Base-by-base conservation (phyloP, 1,284 basidiomycete species). In the Rhodotorula mucilaginosa region DNA sequence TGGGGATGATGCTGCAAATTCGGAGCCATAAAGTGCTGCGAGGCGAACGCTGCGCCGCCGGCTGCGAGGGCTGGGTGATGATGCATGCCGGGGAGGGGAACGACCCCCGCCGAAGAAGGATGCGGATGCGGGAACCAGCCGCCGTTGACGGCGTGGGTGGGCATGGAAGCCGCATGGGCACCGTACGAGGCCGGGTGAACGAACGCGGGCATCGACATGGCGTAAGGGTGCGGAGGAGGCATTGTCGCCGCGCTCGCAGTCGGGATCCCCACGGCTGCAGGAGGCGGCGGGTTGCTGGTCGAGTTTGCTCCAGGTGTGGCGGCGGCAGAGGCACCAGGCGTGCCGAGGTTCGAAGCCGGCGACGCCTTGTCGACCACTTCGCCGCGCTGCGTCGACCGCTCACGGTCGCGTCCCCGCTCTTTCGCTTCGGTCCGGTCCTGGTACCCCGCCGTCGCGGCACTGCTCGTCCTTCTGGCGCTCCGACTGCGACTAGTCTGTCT, bases 401-500 rank as follows among this genome's bases (percentile, higher is more conserved):
- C 39, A 8, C 39, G 29, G 16, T 49, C 57, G 47, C 18, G 67
- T 49, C 39, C 48, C 31, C 34, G 58, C 18, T 44, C 34, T 23
- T 39, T 58, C 34, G 34, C 34, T 8, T 44, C 34, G 46, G 58
- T 26, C 16, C 64, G 64, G 39, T 67, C 66, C 49, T 68, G 70
- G 52, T 71, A 65, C 47, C 63, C 70, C 5, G 70, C 73, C 10
- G 63, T 56, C 26, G 54, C 54, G 54, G n/a, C 66, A 10, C 48
- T 70, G 19, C 64, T 51, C n/a, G 48, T 67, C 51, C 74, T 49
- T 13, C 74, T 59, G 19, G 74, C 74, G 18, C 60, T 64, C 2
- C 74, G 65, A 5, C 61, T 65, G 7, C 74, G 63, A 16, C 63
- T 61, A 29, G 69, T 63, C 63, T 73, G 71, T 5, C 69, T 48